phyloP scores from a whole-genome alignment of 768 basidiomycete species.

The Boletales sp. region DNA sequence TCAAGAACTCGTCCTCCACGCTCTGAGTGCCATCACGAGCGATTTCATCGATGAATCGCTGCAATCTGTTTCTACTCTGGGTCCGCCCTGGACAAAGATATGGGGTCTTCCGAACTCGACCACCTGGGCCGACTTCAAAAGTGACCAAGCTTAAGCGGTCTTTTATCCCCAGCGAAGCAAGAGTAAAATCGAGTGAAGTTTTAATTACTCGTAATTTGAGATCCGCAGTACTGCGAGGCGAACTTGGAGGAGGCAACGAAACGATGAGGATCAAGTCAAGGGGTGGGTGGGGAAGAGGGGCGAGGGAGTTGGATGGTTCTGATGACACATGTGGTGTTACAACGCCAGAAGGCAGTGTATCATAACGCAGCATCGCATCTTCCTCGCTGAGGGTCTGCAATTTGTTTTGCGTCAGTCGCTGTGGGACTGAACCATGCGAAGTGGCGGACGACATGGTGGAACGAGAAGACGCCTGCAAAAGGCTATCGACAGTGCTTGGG shows the following conservation, averaged over 20 bases:
- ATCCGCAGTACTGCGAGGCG: slow-evolving; percentile 72
- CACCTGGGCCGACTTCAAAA: slow-evolving; percentile 84
- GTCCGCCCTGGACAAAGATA: slow-evolving; percentile 73
- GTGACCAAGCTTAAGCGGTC: slow-evolving; percentile 91
- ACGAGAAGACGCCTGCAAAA: slow-evolving; percentile 62
- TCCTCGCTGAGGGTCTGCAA: slow-evolving; percentile 69
- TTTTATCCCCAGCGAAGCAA: slow-evolving; percentile 68
- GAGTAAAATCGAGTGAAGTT: slow-evolving; percentile 80
- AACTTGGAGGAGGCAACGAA: slow-evolving; percentile 72
- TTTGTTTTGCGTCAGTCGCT: slow-evolving; percentile 39
- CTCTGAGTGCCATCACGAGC: slow-evolving; percentile 37
- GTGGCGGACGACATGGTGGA: slow-evolving; percentile 75
- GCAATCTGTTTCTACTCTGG: slow-evolving; percentile 66
- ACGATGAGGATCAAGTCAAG: slow-evolving; percentile 92
- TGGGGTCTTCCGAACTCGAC: slow-evolving; percentile 88
- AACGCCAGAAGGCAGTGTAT: slow-evolving; percentile 44
- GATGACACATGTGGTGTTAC: slow-evolving; percentile 70
- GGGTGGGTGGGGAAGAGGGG: slow-evolving; percentile 80
- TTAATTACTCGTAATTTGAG: slow-evolving; percentile 90
- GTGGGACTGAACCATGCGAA: slow-evolving; percentile 56
- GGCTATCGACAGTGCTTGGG: slow-evolving; percentile 56
- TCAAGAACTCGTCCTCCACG: slow-evolving; percentile 61
- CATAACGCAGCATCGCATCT: slow-evolving; percentile 60
- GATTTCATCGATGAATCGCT: slow-evolving; percentile 76
- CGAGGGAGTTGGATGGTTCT: slow-evolving; percentile 75